Conservation (phyloP, 371 early-diverging fungal species). For the Fennellomyces sp. region DNA sequence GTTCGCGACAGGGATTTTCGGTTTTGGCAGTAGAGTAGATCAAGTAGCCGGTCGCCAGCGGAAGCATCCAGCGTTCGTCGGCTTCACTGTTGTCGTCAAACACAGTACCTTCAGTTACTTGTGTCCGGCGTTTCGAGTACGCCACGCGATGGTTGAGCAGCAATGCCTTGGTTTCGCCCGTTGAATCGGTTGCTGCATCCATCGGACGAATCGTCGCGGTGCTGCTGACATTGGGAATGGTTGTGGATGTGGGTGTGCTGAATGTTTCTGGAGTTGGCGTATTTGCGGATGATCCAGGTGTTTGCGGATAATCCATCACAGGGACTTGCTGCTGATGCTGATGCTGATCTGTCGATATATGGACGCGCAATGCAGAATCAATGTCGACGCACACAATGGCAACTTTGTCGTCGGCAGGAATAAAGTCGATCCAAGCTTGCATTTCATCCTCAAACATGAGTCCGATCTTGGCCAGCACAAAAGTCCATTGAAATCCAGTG, state of each 20-base stretch:
- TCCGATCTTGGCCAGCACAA: conserved; percentile 51
- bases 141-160: conserved; percentile 63
- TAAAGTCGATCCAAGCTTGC: conserved; percentile 25
- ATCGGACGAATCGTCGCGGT: not conserved
- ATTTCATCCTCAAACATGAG: conserved; percentile 46
- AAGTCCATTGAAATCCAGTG: conserved; percentile 42
- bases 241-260: not conserved
- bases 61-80: conserved; percentile 54
- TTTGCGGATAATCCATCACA: conserved; percentile 20
- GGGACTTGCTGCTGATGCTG: conserved; percentile 12
- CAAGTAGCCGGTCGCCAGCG: conserved; percentile 62
- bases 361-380: conserved; percentile 47
- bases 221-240: not conserved
- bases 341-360: conserved; percentile 9
- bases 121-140: conserved; percentile 45
- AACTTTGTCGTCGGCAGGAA: conserved; percentile 33
- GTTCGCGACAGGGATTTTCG: conserved; percentile 20
- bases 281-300: conserved; percentile 28
- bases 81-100: not conserved
- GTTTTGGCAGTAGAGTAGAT: conserved; percentile 18
- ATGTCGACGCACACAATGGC: conserved; percentile 55
- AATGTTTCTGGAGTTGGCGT: conserved; percentile 29
- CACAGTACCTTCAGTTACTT: conserved; percentile 27
- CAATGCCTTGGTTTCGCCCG: conserved; percentile 49
- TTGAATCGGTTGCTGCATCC: not conserved